Base-by-base conservation (phyloP, 177 flowering plant species). In the Tripterygium wilfordii region DNA sequence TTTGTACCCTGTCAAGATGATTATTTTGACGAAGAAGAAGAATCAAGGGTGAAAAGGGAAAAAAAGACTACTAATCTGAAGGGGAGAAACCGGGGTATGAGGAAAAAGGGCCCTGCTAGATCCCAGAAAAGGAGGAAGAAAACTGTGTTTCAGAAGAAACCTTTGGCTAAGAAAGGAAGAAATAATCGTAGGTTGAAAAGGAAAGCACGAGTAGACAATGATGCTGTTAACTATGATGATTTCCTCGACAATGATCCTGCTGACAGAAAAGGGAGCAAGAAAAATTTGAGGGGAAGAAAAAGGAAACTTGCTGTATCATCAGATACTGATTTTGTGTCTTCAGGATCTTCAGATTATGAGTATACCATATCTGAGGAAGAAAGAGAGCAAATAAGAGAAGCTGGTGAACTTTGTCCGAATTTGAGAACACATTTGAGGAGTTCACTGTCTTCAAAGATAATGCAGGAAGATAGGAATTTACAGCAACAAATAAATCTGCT, bases 341-440 rank as follows among this genome's bases (percentile, higher is more conserved):
- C 94, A 32, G 85, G 62, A 42, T 62, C 85, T 55, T 78, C 96
- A 17, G 96, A 79, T 58, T 68, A 21, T 45, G 86, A 89, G 25
- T 89, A 66, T 60, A 80, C 88, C 10, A 66, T 92, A 4, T 84
- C 95, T 9, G 99, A 92, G 61, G 96, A 92, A 66, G 95, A 92
- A 60, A 74, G 84, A 44, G 96, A 86, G 58, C 77, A 82, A 38
- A 62, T 88, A 44, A 77, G 67, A 54, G 96, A 84, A 65, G 87
- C 87, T 20, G 54, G 42, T 28, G 49, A 36, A 29, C 49, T 80
- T 33, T 71, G 76, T 67, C 53, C 68, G 45, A 64, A 32, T 36
- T 42, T 68, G 38, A 48, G 43, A 10, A 32, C 63, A 49, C 40
- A 46, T 47, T 61, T 60, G 58, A 78, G 88, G 58, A 72, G 71